Percentiles rank a stretch among this genome's conserved stretches.
Evolutionary conservation across 345 rosid species (phyloP).

Genomic region (Populus ilicifolia): DNA sequence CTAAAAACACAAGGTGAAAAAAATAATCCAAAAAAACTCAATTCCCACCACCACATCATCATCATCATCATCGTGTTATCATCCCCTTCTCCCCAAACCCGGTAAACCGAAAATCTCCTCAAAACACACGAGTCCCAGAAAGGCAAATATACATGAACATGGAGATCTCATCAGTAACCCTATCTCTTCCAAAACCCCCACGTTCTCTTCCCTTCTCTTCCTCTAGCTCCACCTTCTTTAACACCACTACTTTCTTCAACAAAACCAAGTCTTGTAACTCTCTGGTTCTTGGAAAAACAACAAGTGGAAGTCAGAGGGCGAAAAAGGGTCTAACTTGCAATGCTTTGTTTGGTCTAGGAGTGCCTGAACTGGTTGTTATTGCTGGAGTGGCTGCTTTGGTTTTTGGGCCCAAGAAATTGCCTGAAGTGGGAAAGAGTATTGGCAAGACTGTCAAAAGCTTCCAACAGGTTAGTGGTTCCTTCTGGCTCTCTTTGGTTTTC

Average conservation of each 20-base stretch:
- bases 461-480: slow-evolving; percentile 59
- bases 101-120: slow-evolving; percentile 1
- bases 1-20: neutral
- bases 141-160: slow-evolving; percentile 25
- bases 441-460: slow-evolving; percentile 95
- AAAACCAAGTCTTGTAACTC: slow-evolving; percentile 15
- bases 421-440: slow-evolving; percentile 88
- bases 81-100: slow-evolving; percentile 5
- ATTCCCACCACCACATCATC: neutral
- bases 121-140: slow-evolving; percentile 6
- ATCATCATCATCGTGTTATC: neutral
- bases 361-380: slow-evolving; percentile 91
- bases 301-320: slow-evolving; percentile 32
- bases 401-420: slow-evolving; percentile 94
- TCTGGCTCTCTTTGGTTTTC: slow-evolving; percentile 10
- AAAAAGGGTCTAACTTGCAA: slow-evolving; percentile 58
- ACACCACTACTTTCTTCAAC: slow-evolving; percentile 17
- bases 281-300: slow-evolving; percentile 37
- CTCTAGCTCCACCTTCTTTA: slow-evolving; percentile 46
- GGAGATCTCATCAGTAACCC: slow-evolving; percentile 58
- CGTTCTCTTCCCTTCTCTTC: slow-evolving; percentile 45
- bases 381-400: slow-evolving; percentile 89
- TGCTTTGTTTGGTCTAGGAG: slow-evolving; percentile 88
- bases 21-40: neutral
- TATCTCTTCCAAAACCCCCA: slow-evolving; percentile 33